phyloP scores from a whole-genome alignment of 2,329 filamentous ascomycete species.

The Ophiocordyceps camponoti-leonardi region DNA sequence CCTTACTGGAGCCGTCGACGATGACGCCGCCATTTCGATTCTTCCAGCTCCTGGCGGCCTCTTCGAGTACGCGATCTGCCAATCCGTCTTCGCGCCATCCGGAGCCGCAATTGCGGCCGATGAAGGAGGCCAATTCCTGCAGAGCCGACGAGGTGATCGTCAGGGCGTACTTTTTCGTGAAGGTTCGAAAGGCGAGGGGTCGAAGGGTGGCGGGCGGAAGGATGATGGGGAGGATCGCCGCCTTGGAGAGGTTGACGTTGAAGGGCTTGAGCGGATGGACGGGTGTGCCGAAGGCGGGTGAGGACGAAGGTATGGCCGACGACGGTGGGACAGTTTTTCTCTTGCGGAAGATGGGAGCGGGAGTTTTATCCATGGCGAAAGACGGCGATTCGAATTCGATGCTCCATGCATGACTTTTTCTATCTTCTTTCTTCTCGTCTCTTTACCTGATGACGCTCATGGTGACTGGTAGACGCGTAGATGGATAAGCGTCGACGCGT shows the following conservation, averaged over 20 bases:
- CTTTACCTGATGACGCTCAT: neutral
- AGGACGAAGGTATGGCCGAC: slow-evolving; percentile 67
- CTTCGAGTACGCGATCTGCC: slow-evolving; percentile 82
- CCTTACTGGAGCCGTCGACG: slow-evolving; percentile 62
- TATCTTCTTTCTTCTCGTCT: neutral
- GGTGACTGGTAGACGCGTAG: neutral
- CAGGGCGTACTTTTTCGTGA: slow-evolving; percentile 94
- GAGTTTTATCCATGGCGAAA: slow-evolving; percentile 19
- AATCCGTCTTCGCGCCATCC: slow-evolving; percentile 93
- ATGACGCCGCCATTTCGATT: slow-evolving; percentile 76
- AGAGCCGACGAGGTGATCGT: slow-evolving; percentile 80
- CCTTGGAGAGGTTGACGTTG: slow-evolving; percentile 31
- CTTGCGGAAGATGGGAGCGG: slow-evolving; percentile 19
- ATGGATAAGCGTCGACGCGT: slow-evolving; percentile 20
- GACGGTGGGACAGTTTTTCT: slow-evolving; percentile 16
- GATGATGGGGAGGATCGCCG: slow-evolving; percentile 69
- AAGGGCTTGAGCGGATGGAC: slow-evolving; percentile 59
- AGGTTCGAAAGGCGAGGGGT: slow-evolving; percentile 82
- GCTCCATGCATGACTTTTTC: neutral
- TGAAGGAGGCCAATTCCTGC: slow-evolving; percentile 70
- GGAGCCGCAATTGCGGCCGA: slow-evolving; percentile 85
- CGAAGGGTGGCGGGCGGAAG: slow-evolving; percentile 75
- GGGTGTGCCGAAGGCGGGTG: slow-evolving; percentile 78
- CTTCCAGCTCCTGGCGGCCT: slow-evolving; percentile 85
- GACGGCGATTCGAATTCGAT: neutral